Evolutionary conservation across 192 early-diverging fungal species (phyloP).

Genomic region (Backusella sp.): DNA sequence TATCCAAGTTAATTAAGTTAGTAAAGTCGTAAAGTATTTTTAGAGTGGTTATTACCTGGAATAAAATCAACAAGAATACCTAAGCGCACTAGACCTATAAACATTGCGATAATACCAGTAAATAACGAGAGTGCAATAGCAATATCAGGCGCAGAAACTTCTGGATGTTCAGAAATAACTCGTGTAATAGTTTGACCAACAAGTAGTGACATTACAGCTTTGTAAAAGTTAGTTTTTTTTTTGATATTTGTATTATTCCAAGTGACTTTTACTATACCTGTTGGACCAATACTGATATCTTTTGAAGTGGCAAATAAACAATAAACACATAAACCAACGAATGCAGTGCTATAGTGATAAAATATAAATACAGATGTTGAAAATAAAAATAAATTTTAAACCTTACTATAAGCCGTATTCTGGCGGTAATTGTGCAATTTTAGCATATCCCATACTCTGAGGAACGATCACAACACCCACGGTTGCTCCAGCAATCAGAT

Average conservation of each 20-base stretch:
- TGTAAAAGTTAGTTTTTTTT: background rate
- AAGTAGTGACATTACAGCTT: conserved; percentile 78
- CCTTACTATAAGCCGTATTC: conserved; percentile 74
- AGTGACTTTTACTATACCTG: conserved; percentile 17
- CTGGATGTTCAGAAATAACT: conserved; percentile 14
- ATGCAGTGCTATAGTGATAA: conserved; percentile 44
- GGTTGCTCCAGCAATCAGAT: conserved; percentile 73
- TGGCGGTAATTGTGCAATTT: conserved; percentile 64
- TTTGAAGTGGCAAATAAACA: conserved; percentile 79
- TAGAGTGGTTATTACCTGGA: conserved; percentile 45
- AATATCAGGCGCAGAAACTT: conserved; percentile 45
- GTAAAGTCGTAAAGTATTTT: background rate
- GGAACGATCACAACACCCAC: conserved; percentile 76
- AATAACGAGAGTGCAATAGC: conserved; percentile 73
- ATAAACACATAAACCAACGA: conserved; percentile 57
- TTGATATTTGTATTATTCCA: background rate
- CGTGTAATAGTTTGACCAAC: conserved; percentile 65
- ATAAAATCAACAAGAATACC: conserved; percentile 93
- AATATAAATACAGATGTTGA: background rate
- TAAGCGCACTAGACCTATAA: conserved; percentile 79
- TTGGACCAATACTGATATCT: conserved; percentile 69
- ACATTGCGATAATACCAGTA: conserved; percentile 68
- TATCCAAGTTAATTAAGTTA: background rate
- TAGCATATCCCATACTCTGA: conserved; percentile 74
- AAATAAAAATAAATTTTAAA: background rate